Conservation (phyloP, 306 rosid genomes). For the Morella rubra region DNA sequence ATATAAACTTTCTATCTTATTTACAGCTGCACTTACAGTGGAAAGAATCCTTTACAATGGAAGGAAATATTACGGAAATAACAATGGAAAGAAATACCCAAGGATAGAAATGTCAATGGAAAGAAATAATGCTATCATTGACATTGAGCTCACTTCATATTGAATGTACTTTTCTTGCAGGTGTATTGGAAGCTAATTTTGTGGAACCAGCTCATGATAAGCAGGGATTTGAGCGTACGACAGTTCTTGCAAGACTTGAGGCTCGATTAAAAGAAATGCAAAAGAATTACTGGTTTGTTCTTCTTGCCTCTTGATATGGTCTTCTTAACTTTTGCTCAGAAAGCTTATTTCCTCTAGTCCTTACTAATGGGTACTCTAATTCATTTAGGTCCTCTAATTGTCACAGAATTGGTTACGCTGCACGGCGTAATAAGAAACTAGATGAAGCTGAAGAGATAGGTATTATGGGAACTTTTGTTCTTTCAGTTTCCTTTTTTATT, state of each 20-base stretch:
- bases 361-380: conserved; percentile 22
- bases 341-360: conserved; percentile 4
- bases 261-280: conserved; percentile 71
- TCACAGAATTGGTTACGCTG: conserved; percentile 79
- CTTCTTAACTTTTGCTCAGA: conserved; percentile 1
- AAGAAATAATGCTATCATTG: no score
- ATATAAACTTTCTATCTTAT: no score
- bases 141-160: conserved; percentile 18
- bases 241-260: conserved; percentile 83
- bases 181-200: conserved; percentile 96
- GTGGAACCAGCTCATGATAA: conserved; percentile 99
- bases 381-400: conserved; percentile 55
- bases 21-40: no score
- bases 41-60: no score
- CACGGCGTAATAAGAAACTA: conserved; percentile 39
- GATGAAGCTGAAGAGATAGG: conserved; percentile 49
- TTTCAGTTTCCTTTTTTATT: conserved; percentile 13
- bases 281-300: conserved; percentile 76
- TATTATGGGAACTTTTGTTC: conserved; percentile 25
- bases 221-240: conserved; percentile 99
- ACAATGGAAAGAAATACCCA: no score
- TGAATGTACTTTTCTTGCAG: conserved; percentile 42
- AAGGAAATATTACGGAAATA: no score
- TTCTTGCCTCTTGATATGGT: conserved; percentile 16
- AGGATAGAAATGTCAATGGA: no score